Evolutionary conservation across 768 basidiomycete species (phyloP).

Genomic region (Boletus rubroflammeus): DNA sequence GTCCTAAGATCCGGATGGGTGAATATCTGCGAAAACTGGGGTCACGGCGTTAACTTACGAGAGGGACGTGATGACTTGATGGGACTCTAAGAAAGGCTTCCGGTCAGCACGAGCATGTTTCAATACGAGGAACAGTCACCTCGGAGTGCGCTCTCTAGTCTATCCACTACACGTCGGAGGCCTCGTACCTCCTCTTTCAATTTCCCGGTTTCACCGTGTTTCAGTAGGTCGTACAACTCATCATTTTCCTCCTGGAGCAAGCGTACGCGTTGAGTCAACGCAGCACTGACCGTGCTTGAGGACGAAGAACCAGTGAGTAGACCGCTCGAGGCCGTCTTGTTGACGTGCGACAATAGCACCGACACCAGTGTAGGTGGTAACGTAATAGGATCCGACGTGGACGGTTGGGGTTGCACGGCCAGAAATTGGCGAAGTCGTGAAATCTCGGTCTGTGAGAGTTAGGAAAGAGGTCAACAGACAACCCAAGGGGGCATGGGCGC

Average conservation of each 20-base stretch:
- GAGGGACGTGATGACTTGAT: slow-evolving; percentile 62
- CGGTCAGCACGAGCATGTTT: slow-evolving; percentile 6
- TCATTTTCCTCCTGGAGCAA: slow-evolving; percentile 85
- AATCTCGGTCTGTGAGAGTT: slow-evolving; percentile 60
- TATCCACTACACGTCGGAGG: slow-evolving; percentile 61
- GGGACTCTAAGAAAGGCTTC: slow-evolving; percentile 55
- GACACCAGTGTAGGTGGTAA: slow-evolving; percentile 70
- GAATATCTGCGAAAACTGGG: slow-evolving; percentile 8
- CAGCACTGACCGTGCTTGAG: slow-evolving; percentile 61
- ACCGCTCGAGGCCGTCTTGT: slow-evolving; percentile 35
- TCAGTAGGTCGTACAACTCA: slow-evolving; percentile 74
- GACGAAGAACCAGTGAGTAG: slow-evolving; percentile 32
- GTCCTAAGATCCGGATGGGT: slow-evolving; percentile 41
- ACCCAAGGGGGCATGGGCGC: slow-evolving; percentile 18
- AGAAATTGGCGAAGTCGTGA: slow-evolving; percentile 64
- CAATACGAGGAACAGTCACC: slow-evolving; percentile 42
- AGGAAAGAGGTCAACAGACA: slow-evolving; percentile 18
- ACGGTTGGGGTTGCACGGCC: slow-evolving; percentile 52
- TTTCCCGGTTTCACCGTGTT: slow-evolving; percentile 71
- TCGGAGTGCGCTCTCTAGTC: slow-evolving; percentile 72
- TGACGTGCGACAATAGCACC: slow-evolving; percentile 64
- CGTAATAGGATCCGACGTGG: slow-evolving; percentile 59
- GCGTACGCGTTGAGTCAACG: slow-evolving; percentile 69
- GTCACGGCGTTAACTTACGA: slow-evolving; percentile 51
- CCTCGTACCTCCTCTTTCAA: slow-evolving; percentile 79